Evolutionary conservation across 192 early-diverging fungal species (phyloP), one percentile per base, ranked within the genome.

Genomic region (Coemansia sp.): DNA sequence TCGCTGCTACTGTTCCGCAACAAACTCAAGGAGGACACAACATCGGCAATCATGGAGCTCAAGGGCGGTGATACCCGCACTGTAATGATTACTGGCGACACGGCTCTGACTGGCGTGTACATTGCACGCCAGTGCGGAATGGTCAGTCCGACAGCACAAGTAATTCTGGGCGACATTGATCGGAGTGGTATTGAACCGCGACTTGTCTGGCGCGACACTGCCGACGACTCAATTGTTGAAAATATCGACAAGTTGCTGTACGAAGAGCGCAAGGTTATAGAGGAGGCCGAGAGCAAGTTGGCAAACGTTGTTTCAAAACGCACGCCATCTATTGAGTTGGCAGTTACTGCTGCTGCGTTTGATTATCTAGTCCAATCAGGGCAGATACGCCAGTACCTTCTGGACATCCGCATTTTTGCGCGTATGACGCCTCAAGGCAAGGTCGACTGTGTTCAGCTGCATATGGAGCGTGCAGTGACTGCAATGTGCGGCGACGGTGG

Each of bases 401-500:
- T 86, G 58, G 73, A 87, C 60, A 91, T 82, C 30, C 83, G 90
- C 21, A 70, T 92, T 9, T 92, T 89, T 76, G 89, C 87, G 22
- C 78, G 90, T 53, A 92, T 91, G 89, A 82, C 86, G 51, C 90
- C 90, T 5, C 80, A 83, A 12, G 86, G 88, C 71, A 92, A 92
- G 78, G 84, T 89, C 17, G 63, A 78, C 38, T 86, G 85, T 55
- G 88, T 92, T 24, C 75, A 83, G 42, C 56, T 86, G 38, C 89
- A 91, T 53, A 91, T 93, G 89, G 87, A 88, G 64, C 82, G 85
- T 12, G 83, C 78, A 2, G 83, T 93, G 34, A 88, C 87, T 11
- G 89, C 85, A 48, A 93, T 93, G 91, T 91, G 89, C 67, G 91
- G 91, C 58, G 91, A 93, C 60, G 91, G 89, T 68, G 88, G 89